phyloP scores from a whole-genome alignment of 2,329 filamentous ascomycete species.

The Coniochaeta sp. region DNA sequence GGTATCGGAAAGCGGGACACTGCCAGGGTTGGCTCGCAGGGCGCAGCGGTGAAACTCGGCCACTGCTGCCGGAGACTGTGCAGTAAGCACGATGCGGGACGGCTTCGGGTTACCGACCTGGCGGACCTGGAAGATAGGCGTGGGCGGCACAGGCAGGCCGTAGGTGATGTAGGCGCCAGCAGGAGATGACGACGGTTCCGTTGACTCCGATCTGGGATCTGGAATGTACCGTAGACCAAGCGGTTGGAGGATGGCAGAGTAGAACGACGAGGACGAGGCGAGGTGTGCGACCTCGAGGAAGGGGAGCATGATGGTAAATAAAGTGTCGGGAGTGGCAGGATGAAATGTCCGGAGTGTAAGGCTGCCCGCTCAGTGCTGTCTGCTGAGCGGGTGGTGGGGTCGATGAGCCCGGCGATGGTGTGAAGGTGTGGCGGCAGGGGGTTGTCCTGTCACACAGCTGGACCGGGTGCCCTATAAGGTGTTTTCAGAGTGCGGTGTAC shows the following conservation, averaged over 20 bases:
- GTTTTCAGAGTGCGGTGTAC: no score
- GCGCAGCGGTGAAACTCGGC: conserved; percentile 66
- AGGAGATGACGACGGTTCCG: conserved; percentile 4
- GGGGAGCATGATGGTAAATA: conserved; percentile 31
- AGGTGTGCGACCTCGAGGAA: conserved; percentile 66
- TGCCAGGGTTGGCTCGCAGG: conserved; percentile 48
- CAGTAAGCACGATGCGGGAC: conserved; percentile 58
- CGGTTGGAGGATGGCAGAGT: conserved; percentile 69
- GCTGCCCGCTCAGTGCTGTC: no score
- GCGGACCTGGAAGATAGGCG: conserved; percentile 37
- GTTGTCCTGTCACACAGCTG: no score
- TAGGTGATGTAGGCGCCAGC: conserved; percentile 31
- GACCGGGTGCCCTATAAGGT: no score
- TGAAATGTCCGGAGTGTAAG: no score
- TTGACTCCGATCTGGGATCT: conserved; percentile 17
- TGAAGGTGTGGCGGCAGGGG: no score
- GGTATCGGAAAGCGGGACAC: not conserved
- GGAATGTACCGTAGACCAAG: conserved; percentile 65
- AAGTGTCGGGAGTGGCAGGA: no score
- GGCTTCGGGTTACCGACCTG: conserved; percentile 33
- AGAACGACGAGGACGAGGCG: conserved; percentile 75
- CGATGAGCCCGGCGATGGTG: no score
- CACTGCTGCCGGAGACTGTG: conserved; percentile 57
- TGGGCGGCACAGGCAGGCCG: conserved; percentile 25
- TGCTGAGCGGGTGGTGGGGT: no score